A percentile compares a stretch with the other conserved stretches of the same genome.
phyloP scores from a whole-genome alignment of 1,284 basidiomycete genomes.

The Agroathelia rolfsii region DNA sequence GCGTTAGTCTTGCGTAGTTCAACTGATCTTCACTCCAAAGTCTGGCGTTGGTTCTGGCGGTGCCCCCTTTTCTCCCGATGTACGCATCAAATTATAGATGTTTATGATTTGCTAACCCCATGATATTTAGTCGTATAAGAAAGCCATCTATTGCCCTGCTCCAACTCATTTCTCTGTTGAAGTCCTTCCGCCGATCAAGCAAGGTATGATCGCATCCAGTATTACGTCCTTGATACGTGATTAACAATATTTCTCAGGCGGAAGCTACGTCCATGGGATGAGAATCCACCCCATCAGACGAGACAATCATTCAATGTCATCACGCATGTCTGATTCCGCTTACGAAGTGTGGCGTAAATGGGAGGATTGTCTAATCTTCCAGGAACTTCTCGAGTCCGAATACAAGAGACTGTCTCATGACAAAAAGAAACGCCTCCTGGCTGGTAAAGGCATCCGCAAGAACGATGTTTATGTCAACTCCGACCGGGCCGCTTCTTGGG shows the following conservation, averaged over 20 bases:
- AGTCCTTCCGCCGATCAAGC: constrained; percentile 45
- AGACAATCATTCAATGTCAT: constrained; percentile 30
- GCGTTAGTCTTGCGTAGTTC: not conserved
- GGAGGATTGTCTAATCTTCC: constrained; percentile 72
- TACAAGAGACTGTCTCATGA: constrained; percentile 51
- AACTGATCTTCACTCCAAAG: constrained; percentile 1
- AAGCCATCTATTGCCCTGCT: constrained; percentile 48
- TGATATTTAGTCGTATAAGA: constrained; percentile 33
- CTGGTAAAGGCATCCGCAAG: constrained; percentile 68
- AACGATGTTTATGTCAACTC: constrained; percentile 57
- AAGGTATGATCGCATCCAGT: constrained; percentile 31
- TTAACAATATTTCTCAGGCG: constrained; percentile 29
- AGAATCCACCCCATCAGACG: constrained; percentile 39
- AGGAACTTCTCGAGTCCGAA: constrained; percentile 55
- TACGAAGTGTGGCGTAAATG: constrained; percentile 70
- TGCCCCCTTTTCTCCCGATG: constrained; percentile 16
- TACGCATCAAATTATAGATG: constrained; percentile 9
- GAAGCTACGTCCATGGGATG: constrained; percentile 49
- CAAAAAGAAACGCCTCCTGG: constrained; percentile 50
- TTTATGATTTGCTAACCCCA: not conserved
- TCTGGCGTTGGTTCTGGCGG: constrained; percentile 8
- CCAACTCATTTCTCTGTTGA: constrained; percentile 52
- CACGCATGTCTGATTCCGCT: constrained; percentile 29
- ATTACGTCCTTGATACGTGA: constrained; percentile 2
- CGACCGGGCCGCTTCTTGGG: constrained; percentile 68